A percentile compares a stretch with the other conserved stretches of the same genome.
Evolutionary conservation across 305 asterid genomes (phyloP).

Genomic region (Rubia peregrina): DNA sequence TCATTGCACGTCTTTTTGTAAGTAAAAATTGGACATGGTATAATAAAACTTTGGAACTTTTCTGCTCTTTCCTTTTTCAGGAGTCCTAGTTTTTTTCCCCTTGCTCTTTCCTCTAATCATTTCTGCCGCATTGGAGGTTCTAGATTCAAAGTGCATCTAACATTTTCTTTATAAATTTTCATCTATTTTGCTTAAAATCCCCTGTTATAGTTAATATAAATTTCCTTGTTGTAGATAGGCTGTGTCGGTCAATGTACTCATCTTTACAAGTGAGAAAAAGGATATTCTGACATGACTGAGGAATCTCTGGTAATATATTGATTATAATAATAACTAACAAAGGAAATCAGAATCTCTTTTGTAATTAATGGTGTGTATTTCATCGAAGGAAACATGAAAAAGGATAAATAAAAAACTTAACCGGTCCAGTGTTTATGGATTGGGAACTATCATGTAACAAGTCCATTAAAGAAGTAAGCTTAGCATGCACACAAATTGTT

Average conservation of each 20-base stretch:
- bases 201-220: not conserved
- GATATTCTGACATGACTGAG: not conserved
- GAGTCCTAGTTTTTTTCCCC: not conserved
- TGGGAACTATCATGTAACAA: not conserved
- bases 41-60: not conserved
- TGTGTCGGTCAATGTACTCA: not conserved
- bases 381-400: not conserved
- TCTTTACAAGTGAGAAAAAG: not conserved
- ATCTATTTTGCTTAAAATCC: not conserved
- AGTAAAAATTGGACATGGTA: not conserved
- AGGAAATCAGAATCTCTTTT: not conserved
- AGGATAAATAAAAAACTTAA: not conserved
- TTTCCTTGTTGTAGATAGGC: not conserved
- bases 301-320: not conserved
- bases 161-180: not conserved
- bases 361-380: not conserved
- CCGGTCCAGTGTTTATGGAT: not conserved
- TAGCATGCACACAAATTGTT: not conserved
- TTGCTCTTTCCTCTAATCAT: not conserved
- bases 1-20: not conserved
- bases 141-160: conserved; percentile 1
- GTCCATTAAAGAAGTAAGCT: not conserved
- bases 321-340: too few species aligned
- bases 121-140: not conserved
- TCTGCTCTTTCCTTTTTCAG: not conserved